Evolutionary conservation across 2,329 filamentous ascomycete species (phyloP).

Genomic region (Colletotrichum chrysophilum): DNA sequence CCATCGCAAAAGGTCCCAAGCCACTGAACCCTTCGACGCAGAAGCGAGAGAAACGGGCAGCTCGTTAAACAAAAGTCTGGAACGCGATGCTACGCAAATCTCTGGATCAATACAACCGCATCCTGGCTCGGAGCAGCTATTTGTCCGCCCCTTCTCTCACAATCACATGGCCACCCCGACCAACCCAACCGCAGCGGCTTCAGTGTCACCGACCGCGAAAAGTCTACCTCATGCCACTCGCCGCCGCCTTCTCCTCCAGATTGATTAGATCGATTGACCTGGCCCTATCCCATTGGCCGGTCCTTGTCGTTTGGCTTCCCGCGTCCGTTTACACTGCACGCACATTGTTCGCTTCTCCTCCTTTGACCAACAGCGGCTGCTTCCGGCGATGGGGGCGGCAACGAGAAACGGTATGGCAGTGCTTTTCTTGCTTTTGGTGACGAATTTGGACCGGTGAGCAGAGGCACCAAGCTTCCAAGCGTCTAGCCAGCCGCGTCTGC

Average conservation of each 20-base stretch:
- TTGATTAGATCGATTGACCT: slow-evolving; percentile 19
- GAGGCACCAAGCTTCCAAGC: not conserved
- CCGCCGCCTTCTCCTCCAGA: slow-evolving; percentile 15
- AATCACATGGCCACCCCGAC: not conserved
- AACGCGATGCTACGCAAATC: slow-evolving; percentile 3
- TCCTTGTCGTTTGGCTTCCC: not conserved
- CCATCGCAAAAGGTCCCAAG: not conserved
- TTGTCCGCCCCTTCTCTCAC: not conserved
- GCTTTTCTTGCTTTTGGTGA: not conserved
- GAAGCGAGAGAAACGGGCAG: not conserved
- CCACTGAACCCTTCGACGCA: not conserved
- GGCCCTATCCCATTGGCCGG: not conserved
- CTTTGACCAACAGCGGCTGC: not conserved
- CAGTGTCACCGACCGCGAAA: slow-evolving; percentile 10
- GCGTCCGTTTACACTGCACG: not conserved
- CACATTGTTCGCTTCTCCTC: not conserved
- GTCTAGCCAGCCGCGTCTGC: not conserved
- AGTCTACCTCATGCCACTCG: slow-evolving; percentile 10
- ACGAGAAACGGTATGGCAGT: not conserved
- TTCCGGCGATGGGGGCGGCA: not conserved
- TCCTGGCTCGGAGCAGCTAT: slow-evolving; percentile 15
- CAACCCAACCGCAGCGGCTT: not conserved
- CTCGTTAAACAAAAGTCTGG: not conserved
- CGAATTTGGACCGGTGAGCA: not conserved
- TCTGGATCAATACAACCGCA: slow-evolving; percentile 1